These are phyloP conservation scores for Diaporthe aspalathi DNA, from an alignment of 2,329 filamentous ascomycete species.

Conservation along the genomic window DNA sequence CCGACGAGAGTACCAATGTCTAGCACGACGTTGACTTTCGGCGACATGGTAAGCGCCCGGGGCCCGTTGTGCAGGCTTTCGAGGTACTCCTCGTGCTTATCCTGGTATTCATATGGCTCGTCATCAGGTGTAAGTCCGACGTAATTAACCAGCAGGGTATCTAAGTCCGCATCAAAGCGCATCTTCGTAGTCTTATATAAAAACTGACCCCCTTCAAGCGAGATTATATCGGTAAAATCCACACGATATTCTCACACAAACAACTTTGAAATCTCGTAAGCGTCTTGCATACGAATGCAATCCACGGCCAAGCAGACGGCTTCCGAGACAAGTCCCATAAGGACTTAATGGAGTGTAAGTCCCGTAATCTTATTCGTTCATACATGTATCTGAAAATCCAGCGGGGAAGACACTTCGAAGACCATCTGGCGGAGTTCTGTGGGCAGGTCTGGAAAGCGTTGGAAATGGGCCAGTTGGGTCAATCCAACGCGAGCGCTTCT, in stretches of 20 bases:
- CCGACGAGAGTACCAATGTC: neutral
- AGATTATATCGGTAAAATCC: neutral
- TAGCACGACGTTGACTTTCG: neutral
- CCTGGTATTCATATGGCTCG: rapidly evolving
- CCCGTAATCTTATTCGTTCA: rapidly evolving
- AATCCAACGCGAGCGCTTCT: neutral
- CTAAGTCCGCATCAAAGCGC: neutral
- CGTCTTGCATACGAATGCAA: neutral
- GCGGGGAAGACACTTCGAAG: neutral
- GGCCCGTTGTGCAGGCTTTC: neutral
- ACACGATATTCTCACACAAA: neutral
- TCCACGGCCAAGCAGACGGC: neutral
- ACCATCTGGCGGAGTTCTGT: neutral
- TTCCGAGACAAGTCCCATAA: neutral
- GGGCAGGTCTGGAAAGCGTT: neutral
- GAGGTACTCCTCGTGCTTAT: neutral
- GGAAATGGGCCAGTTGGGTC: neutral
- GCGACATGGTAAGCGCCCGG: neutral
- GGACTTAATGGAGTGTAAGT: neutral
- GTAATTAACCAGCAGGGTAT: neutral
- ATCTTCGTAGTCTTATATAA: neutral
- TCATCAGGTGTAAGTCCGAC: neutral
- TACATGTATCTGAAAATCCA: neutral
- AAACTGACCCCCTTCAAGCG: rapidly evolving
- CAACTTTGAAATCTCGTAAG: neutral